phyloP scores from a whole-genome alignment of 345 rosid genomes.

The Syzygium aromaticum region DNA sequence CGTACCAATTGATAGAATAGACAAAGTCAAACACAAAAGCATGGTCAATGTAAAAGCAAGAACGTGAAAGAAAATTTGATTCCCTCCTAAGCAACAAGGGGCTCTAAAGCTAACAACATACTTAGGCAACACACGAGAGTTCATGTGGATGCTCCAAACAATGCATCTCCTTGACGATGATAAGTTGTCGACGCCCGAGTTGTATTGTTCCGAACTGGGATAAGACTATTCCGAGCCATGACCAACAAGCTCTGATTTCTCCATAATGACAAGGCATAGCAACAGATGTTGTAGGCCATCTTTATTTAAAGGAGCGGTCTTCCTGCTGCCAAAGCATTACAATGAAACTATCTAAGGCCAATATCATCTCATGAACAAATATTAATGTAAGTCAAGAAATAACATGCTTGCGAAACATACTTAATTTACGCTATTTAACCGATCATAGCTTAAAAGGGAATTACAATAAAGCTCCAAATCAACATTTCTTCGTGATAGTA shows the following conservation, averaged over 20 bases:
- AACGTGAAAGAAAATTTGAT: neutral
- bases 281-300: slow-evolving; percentile 60
- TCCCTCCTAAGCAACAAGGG: neutral
- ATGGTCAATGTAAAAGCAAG: neutral
- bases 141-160: slow-evolving; percentile 13
- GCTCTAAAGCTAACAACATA: slow-evolving; percentile 9
- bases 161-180: slow-evolving; percentile 4
- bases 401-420: neutral
- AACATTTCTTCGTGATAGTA: neutral
- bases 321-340: neutral
- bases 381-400: neutral
- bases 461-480: neutral
- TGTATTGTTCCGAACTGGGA: slow-evolving; percentile 3
- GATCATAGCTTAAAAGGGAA: neutral
- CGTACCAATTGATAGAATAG: neutral
- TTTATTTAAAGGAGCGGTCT: slow-evolving; percentile 25
- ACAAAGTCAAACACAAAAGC: neutral
- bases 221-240: slow-evolving; percentile 36
- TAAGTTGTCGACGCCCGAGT: slow-evolving; percentile 12
- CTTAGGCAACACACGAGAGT: slow-evolving; percentile 11
- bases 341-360: neutral
- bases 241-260: slow-evolving; percentile 51
- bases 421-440: neutral
- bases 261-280: slow-evolving; percentile 45
- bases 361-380: neutral